Percentiles rank a stretch among this genome's conserved stretches.
These are phyloP conservation scores for Aegilops longissima DNA, from an alignment of 176 grass and related monocot species.

Conservation along the genomic window DNA sequence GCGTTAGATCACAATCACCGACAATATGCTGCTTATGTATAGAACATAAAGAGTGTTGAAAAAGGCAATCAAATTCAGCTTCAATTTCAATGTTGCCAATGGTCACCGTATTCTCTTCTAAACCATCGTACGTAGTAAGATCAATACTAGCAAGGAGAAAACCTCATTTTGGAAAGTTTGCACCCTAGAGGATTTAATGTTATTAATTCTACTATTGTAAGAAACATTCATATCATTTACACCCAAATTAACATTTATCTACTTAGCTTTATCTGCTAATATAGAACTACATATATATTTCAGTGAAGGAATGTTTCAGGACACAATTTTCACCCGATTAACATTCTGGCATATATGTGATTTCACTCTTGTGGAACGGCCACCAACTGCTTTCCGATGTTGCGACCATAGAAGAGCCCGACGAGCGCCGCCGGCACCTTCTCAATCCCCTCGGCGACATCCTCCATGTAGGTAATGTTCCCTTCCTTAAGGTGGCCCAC, in stretches of 20 bases:
- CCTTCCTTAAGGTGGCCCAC: not conserved
- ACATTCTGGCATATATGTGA: not conserved
- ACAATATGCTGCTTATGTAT: no score
- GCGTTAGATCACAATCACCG: not conserved
- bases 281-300: not conserved
- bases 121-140: no score
- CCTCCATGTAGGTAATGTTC: not conserved
- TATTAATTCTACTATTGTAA: not conserved
- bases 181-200: not conserved
- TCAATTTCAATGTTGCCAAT: no score
- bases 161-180: not conserved
- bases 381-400: not conserved
- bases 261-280: not conserved
- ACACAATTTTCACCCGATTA: not conserved
- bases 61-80: no score
- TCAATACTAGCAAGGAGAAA: not conserved
- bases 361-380: not conserved
- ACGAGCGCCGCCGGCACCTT: not conserved
- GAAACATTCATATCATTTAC: not conserved
- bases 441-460: not conserved
- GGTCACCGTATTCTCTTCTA: no score
- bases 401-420: not conserved
- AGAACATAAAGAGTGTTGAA: no score
- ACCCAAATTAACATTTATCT: not conserved
- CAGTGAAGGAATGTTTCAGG: not conserved